A percentile compares a stretch with the other conserved stretches of the same genome.
Conservation (phyloP, 768 basidiomycete genomes). For the Mycena belliarum region DNA sequence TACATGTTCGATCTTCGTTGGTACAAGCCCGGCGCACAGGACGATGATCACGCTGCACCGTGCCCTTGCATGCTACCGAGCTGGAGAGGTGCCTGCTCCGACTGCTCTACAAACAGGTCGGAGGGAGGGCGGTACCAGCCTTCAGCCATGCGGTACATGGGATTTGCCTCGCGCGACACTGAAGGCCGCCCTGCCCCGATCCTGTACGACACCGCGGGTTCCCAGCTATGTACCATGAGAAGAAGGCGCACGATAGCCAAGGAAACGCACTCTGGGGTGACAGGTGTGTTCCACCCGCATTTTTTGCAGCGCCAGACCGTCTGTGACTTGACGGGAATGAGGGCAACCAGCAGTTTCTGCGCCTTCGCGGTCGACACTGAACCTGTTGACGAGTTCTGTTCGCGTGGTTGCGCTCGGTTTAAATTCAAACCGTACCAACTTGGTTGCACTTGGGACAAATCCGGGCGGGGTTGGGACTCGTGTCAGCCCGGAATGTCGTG, state of each 20-base stretch:
- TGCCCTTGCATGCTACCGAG: background rate
- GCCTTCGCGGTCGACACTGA: conserved; percentile 17
- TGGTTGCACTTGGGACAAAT: conserved; percentile 15
- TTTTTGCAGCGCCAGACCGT: conserved; percentile 17
- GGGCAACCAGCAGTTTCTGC: conserved; percentile 8
- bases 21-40: too few species aligned
- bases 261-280: background rate
- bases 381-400: background rate
- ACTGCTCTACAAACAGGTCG: conserved; percentile 5
- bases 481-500: conserved; percentile 4
- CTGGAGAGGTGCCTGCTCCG: background rate
- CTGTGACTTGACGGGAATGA: conserved; percentile 10
- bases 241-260: too few species aligned
- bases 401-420: too few species aligned
- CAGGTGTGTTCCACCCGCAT: conserved; percentile 16
- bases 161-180: conserved; percentile 13
- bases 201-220: conserved; percentile 7
- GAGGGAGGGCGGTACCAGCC: conserved; percentile 21
- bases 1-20: background rate
- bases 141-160: conserved; percentile 22
- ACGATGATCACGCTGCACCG: background rate
- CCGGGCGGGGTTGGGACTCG: conserved; percentile 9
- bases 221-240: conserved; percentile 7
- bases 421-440: background rate
- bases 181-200: conserved; percentile 15